A percentile compares a stretch with the other conserved stretches of the same genome.
These are phyloP conservation scores for Boehmeria nivea DNA, from an alignment of 306 rosid genomes.

Conservation along the genomic window DNA sequence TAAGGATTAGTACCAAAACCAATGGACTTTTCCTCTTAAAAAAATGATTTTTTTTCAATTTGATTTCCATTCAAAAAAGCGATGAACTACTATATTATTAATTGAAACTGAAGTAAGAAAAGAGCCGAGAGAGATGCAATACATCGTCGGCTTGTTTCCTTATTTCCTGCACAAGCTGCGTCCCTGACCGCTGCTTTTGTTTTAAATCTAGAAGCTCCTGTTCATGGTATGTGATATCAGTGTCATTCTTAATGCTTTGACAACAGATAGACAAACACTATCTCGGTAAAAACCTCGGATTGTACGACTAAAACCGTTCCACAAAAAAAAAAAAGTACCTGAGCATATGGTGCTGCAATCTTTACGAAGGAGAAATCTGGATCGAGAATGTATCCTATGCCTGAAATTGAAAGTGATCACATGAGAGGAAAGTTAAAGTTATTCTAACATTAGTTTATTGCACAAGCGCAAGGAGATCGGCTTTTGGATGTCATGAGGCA, in stretches of 20 bases:
- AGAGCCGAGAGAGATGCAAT: slow-evolving; percentile 15
- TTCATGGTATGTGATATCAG: slow-evolving; percentile 15
- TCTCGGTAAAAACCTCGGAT: no score
- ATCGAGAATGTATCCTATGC: slow-evolving; percentile 77
- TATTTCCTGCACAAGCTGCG: slow-evolving; percentile 66
- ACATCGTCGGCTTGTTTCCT: slow-evolving; percentile 91
- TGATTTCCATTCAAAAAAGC: no score
- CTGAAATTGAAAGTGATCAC: slow-evolving; percentile 29
- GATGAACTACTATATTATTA: neutral
- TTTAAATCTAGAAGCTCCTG: slow-evolving; percentile 84
- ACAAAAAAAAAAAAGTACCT: slow-evolving; percentile 34
- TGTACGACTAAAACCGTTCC: no score
- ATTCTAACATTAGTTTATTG: no score
- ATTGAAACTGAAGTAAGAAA: slow-evolving; percentile 12
- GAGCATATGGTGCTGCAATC: slow-evolving; percentile 96
- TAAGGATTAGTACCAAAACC: slow-evolving; percentile 2
- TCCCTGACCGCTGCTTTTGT: slow-evolving; percentile 53
- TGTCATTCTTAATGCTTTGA: neutral
- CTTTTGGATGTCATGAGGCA: slow-evolving; percentile 8
- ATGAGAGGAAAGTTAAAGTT: slow-evolving; percentile 4
- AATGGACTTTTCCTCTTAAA: neutral
- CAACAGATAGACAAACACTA: neutral
- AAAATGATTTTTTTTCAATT: no score
- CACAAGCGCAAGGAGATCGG: no score
- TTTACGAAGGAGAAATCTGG: slow-evolving; percentile 83